phyloP scores from a whole-genome alignment of 1,139 yeast species.

The Candida sp. region DNA sequence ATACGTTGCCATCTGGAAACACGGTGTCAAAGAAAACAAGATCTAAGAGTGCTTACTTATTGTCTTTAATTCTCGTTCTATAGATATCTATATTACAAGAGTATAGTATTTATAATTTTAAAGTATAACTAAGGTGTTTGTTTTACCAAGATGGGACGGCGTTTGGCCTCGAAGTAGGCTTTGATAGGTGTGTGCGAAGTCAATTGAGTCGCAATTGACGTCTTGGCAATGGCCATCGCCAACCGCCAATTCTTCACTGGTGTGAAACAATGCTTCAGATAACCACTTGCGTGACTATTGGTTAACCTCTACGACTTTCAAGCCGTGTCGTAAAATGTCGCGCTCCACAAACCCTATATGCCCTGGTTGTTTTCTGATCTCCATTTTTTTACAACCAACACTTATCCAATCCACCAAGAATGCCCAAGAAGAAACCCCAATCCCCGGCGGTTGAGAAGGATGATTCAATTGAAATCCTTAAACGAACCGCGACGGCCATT shows the following conservation, averaged over 20 bases:
- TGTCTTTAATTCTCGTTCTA: slow-evolving; percentile 11
- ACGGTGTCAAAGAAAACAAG: slow-evolving; percentile 90
- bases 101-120: slow-evolving; percentile 6
- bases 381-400: slow-evolving; percentile 3
- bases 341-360: not conserved
- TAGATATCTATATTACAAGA: slow-evolving; percentile 5
- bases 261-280: not conserved
- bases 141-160: not conserved
- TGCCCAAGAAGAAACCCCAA: slow-evolving; percentile 13
- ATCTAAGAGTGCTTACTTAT: slow-evolving; percentile 51
- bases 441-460: slow-evolving; percentile 10
- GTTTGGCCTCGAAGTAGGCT: not conserved
- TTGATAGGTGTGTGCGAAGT: not conserved
- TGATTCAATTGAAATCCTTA: slow-evolving; percentile 18
- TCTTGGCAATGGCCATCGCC: not conserved
- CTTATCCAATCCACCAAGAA: not conserved
- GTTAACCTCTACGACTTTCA: not conserved
- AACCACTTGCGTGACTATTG: not conserved
- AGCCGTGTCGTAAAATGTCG: not conserved
- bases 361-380: not conserved
- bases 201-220: not conserved
- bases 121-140: slow-evolving; percentile 3
- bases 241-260: not conserved
- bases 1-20: slow-evolving; percentile 98
- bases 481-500: slow-evolving; percentile 20